These are phyloP conservation scores for Emericellopsis atlantica DNA, from an alignment of 2,329 filamentous ascomycete genomes.

Conservation along the genomic window DNA sequence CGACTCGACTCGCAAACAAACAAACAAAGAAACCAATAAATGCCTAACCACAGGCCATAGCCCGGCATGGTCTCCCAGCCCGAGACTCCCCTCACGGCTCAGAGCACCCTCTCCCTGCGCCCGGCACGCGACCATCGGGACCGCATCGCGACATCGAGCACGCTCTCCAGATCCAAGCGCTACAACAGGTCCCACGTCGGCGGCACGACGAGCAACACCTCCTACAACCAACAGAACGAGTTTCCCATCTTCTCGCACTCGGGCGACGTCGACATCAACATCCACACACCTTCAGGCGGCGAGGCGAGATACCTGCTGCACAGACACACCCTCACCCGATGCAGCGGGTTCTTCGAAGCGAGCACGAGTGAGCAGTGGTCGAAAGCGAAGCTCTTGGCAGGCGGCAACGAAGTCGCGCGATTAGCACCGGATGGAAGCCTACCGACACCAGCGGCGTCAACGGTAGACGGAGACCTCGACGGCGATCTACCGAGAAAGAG, in stretches of 20 bases:
- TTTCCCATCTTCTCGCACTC: slow-evolving; percentile 85
- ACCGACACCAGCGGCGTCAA: slow-evolving; percentile 3
- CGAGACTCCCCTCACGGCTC: slow-evolving; percentile 1
- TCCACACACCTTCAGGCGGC: slow-evolving; percentile 40
- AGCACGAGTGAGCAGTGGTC: slow-evolving; percentile 70
- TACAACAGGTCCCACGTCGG: slow-evolving; percentile 75
- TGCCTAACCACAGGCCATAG: no score
- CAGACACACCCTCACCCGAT: slow-evolving; percentile 74
- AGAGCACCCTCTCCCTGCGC: slow-evolving; percentile 23
- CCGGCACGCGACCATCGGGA: no score
- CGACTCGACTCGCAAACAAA: no score
- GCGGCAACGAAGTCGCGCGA: slow-evolving; percentile 35
- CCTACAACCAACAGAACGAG: slow-evolving; percentile 68
- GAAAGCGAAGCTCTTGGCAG: slow-evolving; percentile 13
- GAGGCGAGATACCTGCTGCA: slow-evolving; percentile 83
- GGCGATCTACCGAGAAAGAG: slow-evolving; percentile 28
- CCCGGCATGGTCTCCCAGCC: slow-evolving; percentile 6
- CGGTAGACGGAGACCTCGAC: slow-evolving; percentile 9
- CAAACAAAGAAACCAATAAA: no score
- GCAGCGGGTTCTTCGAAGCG: slow-evolving; percentile 87
- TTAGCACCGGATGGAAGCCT: slow-evolving; percentile 30
- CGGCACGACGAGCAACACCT: slow-evolving; percentile 48
- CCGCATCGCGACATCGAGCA: slow-evolving; percentile 21
- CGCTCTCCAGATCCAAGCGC: slow-evolving; percentile 46
- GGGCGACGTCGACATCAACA: slow-evolving; percentile 83